A percentile compares a stretch with the other conserved stretches of the same genome.
Evolutionary conservation across 768 basidiomycete species (phyloP).

Genomic region (Mycena venus): DNA sequence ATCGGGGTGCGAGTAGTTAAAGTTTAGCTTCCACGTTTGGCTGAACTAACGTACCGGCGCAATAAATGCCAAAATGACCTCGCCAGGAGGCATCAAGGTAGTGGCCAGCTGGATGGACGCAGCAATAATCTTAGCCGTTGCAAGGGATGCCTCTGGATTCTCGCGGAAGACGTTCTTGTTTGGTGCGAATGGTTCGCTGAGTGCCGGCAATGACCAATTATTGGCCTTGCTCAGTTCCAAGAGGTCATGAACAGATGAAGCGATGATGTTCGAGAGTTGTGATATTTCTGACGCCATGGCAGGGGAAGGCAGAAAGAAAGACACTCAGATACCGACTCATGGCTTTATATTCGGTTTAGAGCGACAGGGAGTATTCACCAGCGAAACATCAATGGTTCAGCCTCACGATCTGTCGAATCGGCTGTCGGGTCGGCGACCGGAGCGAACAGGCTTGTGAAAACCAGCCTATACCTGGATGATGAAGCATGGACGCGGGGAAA

Average conservation of each 20-base stretch:
- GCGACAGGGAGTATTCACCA: too few relatives aligned
- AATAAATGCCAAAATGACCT: background rate
- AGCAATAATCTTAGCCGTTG: background rate
- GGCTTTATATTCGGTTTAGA: too few relatives aligned
- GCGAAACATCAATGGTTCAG: too few relatives aligned
- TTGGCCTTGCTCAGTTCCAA: background rate
- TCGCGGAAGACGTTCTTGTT: background rate
- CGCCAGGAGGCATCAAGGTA: background rate
- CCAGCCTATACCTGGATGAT: too few relatives aligned
- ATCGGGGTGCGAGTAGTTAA: too few relatives aligned
- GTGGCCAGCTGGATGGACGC: background rate
- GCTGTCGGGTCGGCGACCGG: too few relatives aligned
- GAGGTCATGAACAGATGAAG: background rate
- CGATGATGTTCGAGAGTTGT: background rate
- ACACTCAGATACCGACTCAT: too few relatives aligned
- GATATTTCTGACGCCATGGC: background rate
- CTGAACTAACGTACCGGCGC: too few relatives aligned
- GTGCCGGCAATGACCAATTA: background rate
- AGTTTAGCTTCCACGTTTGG: too few relatives aligned
- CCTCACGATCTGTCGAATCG: too few relatives aligned
- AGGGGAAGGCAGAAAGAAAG: background rate
- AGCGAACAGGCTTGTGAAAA: too few relatives aligned
- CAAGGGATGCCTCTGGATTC: background rate
- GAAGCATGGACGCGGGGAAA: too few relatives aligned
- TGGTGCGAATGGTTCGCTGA: background rate